Conservation (phyloP, 495 filamentous ascomycete species). For the Oidiodendron maius region DNA sequence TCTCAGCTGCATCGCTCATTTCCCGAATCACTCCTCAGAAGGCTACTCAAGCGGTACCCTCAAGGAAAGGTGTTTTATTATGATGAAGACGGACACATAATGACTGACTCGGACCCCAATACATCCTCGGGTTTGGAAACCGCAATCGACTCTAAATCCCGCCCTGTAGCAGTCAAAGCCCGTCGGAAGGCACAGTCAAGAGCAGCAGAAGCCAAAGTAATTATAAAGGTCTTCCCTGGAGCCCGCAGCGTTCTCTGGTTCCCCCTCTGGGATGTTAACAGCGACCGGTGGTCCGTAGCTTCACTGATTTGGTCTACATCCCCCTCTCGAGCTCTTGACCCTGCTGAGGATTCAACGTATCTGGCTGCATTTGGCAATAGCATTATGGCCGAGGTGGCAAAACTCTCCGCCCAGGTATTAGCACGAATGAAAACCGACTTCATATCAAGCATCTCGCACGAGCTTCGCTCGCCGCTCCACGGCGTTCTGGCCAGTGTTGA, state of each 20-base stretch:
- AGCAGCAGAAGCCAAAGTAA: slow-evolving; percentile 19
- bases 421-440: slow-evolving; percentile 59
- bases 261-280: slow-evolving; percentile 66
- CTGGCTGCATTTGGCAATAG: slow-evolving; percentile 49
- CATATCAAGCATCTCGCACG: slow-evolving; percentile 69
- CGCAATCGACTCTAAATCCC: neutral
- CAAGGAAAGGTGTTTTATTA: slow-evolving; percentile 36
- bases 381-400: slow-evolving; percentile 49
- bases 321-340: slow-evolving; percentile 31
- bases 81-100: slow-evolving; percentile 31
- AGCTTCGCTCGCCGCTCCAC: slow-evolving; percentile 66
- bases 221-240: slow-evolving; percentile 34
- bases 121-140: neutral
- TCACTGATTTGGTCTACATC: slow-evolving; percentile 57
- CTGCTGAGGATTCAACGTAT: slow-evolving; percentile 46
- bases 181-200: slow-evolving; percentile 16
- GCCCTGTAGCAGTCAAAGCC: slow-evolving; percentile 1
- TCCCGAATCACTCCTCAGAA: slow-evolving; percentile 29
- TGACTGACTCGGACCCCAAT: slow-evolving; percentile 21
- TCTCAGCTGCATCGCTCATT: slow-evolving; percentile 18
- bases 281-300: slow-evolving; percentile 63
- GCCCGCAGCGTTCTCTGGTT: slow-evolving; percentile 51
- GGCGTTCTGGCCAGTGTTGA: slow-evolving; percentile 59
- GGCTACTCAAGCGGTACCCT: slow-evolving; percentile 31
- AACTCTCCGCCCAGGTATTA: slow-evolving; percentile 36